A percentile compares a stretch with the other conserved stretches of the same genome.
Evolutionary conservation across 768 basidiomycete species (phyloP).

Genomic region (Polyporus arcularius): DNA sequence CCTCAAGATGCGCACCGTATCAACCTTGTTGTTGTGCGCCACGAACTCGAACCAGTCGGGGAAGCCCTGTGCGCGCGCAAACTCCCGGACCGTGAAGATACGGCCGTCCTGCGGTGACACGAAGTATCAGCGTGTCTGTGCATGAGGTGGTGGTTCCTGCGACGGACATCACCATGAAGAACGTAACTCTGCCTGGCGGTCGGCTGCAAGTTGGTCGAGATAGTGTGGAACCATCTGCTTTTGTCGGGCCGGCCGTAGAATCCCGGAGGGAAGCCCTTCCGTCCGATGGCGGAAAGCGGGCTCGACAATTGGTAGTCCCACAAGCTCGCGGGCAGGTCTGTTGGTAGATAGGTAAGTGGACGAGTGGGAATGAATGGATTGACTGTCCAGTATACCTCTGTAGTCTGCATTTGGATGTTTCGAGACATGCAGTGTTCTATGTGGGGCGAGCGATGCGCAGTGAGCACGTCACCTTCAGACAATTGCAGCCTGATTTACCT

Average conservation of each 20-base stretch:
- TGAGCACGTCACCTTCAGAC: no score
- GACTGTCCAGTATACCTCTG: no score
- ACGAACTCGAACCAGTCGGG: slow-evolving; percentile 72
- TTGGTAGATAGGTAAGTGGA: no score
- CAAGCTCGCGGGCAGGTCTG: slow-evolving; percentile 41
- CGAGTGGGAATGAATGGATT: no score
- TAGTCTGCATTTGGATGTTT: no score
- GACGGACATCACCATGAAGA: slow-evolving; percentile 56
- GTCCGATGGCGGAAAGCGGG: slow-evolving; percentile 59
- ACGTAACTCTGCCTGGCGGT: slow-evolving; percentile 77
- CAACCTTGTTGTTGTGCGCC: slow-evolving; percentile 50
- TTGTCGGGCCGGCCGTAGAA: slow-evolving; percentile 63
- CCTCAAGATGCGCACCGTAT: slow-evolving; percentile 49
- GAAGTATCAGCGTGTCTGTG: background rate
- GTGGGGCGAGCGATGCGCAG: no score
- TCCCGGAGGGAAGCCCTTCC: slow-evolving; percentile 47
- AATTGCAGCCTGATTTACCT: no score
- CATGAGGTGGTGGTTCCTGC: background rate
- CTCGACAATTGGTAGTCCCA: slow-evolving; percentile 47
- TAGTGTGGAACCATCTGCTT: slow-evolving; percentile 64
- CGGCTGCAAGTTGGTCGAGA: slow-evolving; percentile 76
- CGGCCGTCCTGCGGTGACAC: slow-evolving; percentile 57
- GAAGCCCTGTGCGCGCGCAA: slow-evolving; percentile 82
- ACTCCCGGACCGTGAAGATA: slow-evolving; percentile 72
- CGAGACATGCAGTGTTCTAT: no score